A percentile compares a stretch with the other conserved stretches of the same genome.
phyloP scores from a whole-genome alignment of 768 basidiomycete genomes.

The Tricholoma sp. region DNA sequence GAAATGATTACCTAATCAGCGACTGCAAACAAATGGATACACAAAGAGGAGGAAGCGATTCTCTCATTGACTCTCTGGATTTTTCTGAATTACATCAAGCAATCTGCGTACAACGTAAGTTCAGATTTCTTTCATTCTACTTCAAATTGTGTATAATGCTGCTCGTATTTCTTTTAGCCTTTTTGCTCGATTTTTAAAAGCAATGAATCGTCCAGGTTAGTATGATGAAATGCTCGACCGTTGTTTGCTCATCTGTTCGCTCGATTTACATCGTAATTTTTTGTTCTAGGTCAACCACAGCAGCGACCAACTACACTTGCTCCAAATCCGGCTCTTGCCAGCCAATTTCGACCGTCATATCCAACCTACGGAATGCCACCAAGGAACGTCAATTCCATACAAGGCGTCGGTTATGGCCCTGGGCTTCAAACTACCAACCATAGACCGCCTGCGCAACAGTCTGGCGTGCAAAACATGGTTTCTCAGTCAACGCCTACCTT shows the following conservation, averaged over 20 bases:
- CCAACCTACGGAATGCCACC: constrained; percentile 57
- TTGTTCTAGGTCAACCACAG: constrained; percentile 65
- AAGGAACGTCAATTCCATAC: constrained; percentile 48
- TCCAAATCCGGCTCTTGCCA: constrained; percentile 56
- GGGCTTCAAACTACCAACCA: constrained; percentile 57
- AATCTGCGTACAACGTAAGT: constrained; percentile 12
- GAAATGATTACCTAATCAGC: constrained; percentile 13
- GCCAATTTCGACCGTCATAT: constrained; percentile 58
- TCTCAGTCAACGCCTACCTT: constrained; percentile 59
- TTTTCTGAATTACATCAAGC: constrained; percentile 9
- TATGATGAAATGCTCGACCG: constrained; percentile 8
- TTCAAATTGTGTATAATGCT: not conserved
- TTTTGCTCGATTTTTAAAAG: constrained; percentile 25
- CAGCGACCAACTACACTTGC: constrained; percentile 75
- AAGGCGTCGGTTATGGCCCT: constrained; percentile 46
- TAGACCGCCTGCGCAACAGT: constrained; percentile 50
- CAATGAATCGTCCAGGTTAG: constrained; percentile 63
- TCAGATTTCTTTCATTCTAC: not conserved
- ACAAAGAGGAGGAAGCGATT: constrained; percentile 27
- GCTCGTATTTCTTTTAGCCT: constrained; percentile 21
- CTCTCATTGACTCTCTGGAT: constrained; percentile 9
- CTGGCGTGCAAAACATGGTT: constrained; percentile 49
- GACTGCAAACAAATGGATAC: constrained; percentile 34
- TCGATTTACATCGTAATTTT: constrained; percentile 21
- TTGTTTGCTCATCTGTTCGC: constrained; percentile 10